Base-by-base conservation (phyloP, 208 protist species). In the Crithidia bombi region DNA sequence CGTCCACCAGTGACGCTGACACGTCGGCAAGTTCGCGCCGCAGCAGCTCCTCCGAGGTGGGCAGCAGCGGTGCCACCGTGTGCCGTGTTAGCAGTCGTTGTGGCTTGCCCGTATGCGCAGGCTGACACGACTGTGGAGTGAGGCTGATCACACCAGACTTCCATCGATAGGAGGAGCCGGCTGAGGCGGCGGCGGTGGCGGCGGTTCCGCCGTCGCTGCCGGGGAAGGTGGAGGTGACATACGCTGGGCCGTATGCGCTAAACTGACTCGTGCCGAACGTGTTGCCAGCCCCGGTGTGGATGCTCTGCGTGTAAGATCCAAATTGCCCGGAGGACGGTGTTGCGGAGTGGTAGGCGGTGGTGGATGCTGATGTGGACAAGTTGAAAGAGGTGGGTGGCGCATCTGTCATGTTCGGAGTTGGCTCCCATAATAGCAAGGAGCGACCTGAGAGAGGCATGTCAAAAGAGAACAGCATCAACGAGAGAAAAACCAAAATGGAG, bases 61-160 rank as follows among this genome's bases (percentile, higher is more conserved):
- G 51, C 62, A 75, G 59, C 69, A 65, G 44, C 39, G 52, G 61
- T 30, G 61, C 14, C 59, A 74, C 35, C 15, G 57, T 30, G 44
- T 69, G 61, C 4, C 52, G 33, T 12, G 33, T 50, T 44, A 75
- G 52, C 15, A 69, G 44, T 35, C 50, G 51, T 21, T 36, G 52
- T 14, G 12, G 33, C 51, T 35, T 46, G 23, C 52, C 35, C 17
- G 15, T 17, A 47, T 19, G 15, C 4, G 52, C 23, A 28, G 46
- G 26, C 44, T 43, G 17, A 46, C 41, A 4, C 61, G 30, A 14
- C n/a, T n/a, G n/a, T n/a, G 61, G 2, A 5, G 47, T 17, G 19
- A 44, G 61, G 12, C 46, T 38, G 35, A 32, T n/a, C 30, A 66
- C 33, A 23, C 61, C 61, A 15, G 43, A 6, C 23, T 35, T 41